Evolutionary conservation across 805 yeast species (phyloP), one percentile per base, ranked within the genome.

Genomic region (Saturnispora besseyi): DNA sequence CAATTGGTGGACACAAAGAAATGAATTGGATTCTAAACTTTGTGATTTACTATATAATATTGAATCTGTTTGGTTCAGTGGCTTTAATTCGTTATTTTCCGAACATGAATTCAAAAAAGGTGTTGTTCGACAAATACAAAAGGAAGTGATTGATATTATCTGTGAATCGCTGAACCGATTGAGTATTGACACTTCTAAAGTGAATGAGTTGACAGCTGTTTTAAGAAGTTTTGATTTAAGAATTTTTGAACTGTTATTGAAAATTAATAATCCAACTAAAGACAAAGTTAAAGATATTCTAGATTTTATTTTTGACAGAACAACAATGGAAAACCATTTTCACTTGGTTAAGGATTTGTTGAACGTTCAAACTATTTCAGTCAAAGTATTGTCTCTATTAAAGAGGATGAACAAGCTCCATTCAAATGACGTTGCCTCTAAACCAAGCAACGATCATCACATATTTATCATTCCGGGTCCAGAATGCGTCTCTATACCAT

Each of bases 1-100:
- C 43, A 55, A 67, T 7, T 91, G 97, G 96, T 93, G 97, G 96
- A 72, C 73, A 38, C 67, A 69, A 29, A 68, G 97, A 45, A 78
- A 77, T 49, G 65, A 63, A 0, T 67, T 89, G 15, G 96, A 91
- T 62, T 62, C 68, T 9, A 64, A 74, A 44, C 59, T 91, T 47
- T 62, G 73, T 37, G 63, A 62, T 1, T 63, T 89, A n/a, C 61
- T 91, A n/a, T 57, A 62, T 1, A 69, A 69, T 31, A 74, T 87
- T 8, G 91, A 87, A 49, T 62, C 63, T 22, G 67, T 69, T 49
- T 87, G 96, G 90, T 67, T 91, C 34, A 88, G 91, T 12, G 95
- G 91, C 0, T 85, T 88, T 55, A 67, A 67, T 47, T 82, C 89
- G 0, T 59, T 87, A 2, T 83, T 90, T 38, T 66, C 68, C 1